Percentiles rank a stretch among this genome's conserved stretches.
Conservation (phyloP, 768 basidiomycete genomes). For the Serendipita sp. region DNA sequence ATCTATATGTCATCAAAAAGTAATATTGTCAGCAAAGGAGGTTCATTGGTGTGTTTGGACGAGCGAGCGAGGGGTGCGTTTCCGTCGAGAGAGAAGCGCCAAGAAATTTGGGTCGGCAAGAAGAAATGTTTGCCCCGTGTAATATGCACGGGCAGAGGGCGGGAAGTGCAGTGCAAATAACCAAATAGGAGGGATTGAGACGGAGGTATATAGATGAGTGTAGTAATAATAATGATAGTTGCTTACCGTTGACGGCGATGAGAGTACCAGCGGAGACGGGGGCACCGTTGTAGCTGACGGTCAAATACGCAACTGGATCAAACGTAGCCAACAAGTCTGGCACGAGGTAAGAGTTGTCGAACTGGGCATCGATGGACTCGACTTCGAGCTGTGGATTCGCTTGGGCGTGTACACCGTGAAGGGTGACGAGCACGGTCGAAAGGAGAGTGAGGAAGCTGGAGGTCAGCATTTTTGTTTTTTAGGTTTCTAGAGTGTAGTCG, state of each 20-base stretch:
- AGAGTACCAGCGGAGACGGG: slow-evolving; percentile 40
- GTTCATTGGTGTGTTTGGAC: not conserved
- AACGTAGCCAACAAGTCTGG: slow-evolving; percentile 48
- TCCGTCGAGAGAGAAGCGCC: too few species aligned
- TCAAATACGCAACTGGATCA: slow-evolving; percentile 41
- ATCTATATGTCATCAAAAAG: slow-evolving; percentile 27
- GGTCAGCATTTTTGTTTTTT: not conserved
- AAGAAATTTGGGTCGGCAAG: too few species aligned
- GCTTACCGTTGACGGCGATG: slow-evolving; percentile 40
- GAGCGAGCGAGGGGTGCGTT: not conserved
- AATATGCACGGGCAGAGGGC: not conserved
- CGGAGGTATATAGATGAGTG: not conserved
- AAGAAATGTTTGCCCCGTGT: too few species aligned
- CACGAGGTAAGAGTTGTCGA: slow-evolving; percentile 41
- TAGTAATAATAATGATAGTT: slow-evolving; percentile 8
- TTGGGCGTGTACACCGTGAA: slow-evolving; percentile 32
- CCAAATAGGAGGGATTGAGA: not conserved
- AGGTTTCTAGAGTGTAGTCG: too few species aligned
- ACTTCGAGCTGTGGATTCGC: slow-evolving; percentile 28
- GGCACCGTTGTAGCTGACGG: slow-evolving; percentile 36
- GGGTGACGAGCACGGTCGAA: slow-evolving; percentile 25
- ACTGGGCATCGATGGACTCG: slow-evolving; percentile 51
- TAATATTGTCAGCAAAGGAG: not conserved
- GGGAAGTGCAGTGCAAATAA: not conserved
- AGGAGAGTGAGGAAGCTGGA: slow-evolving; percentile 16